phyloP scores from a whole-genome alignment of 106 monocot genomes.

The Dendrobium catenatum region DNA sequence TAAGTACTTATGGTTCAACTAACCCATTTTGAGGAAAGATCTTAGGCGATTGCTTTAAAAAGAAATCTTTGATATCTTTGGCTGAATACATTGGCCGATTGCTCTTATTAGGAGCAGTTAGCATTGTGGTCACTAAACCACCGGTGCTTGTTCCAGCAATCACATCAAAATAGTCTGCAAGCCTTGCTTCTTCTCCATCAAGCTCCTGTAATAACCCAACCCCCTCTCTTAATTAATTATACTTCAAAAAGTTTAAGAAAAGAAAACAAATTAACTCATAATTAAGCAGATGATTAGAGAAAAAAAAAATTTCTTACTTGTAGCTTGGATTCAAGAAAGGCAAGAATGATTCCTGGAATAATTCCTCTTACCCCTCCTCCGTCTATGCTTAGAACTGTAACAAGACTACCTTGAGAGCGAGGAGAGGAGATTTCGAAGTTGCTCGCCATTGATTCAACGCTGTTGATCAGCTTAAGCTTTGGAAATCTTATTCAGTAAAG shows the following conservation, averaged over 20 bases:
- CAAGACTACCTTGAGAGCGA: slow-evolving; percentile 20
- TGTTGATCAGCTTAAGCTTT: not conserved
- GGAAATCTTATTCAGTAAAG: no score
- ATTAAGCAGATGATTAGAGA: no score
- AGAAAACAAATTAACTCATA: no score
- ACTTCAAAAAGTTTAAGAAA: no score
- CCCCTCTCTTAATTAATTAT: not conserved
- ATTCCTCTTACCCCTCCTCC: slow-evolving; percentile 56
- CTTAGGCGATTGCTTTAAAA: slow-evolving; percentile 26
- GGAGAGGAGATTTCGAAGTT: no score
- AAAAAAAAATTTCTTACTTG: slow-evolving; percentile 23
- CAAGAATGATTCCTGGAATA: slow-evolving; percentile 40
- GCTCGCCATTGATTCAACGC: not conserved
- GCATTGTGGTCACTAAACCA: slow-evolving; percentile 53
- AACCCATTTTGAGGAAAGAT: slow-evolving; percentile 40
- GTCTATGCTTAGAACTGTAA: slow-evolving; percentile 49
- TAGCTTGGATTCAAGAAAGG: slow-evolving; percentile 39
- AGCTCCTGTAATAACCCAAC: slow-evolving; percentile 22
- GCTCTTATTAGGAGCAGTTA: slow-evolving; percentile 30
- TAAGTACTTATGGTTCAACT: not conserved
- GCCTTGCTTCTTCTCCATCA: slow-evolving; percentile 42
- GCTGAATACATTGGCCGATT: slow-evolving; percentile 45
- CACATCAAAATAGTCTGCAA: slow-evolving; percentile 60
- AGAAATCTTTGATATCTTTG: slow-evolving; percentile 42
- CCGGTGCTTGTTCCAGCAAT: slow-evolving; percentile 57